Evolutionary conservation across 1,139 yeast genomes (phyloP), one percentile per base, ranked within the genome.

Genomic region (Saccharomyces pastorianus): DNA sequence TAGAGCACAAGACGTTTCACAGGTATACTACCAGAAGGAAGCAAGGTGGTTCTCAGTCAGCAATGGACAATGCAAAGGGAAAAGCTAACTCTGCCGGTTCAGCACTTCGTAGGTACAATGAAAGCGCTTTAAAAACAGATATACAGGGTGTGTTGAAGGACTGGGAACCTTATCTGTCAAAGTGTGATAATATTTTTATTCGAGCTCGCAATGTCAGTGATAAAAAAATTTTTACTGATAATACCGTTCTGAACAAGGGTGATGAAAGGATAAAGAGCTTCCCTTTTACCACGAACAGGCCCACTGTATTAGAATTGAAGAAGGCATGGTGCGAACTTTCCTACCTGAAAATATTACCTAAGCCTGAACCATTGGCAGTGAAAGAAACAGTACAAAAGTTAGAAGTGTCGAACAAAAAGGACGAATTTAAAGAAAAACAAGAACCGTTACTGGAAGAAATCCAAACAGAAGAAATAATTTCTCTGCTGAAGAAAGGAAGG

Each of bases 61-160:
- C 97, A 0, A 86, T 82, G 71, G 99, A 93, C 71, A 88, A 85
- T 67, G 85, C 96, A 0, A 81, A 86, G 60, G 98, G 99, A 2
- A 91, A 91, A 68, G 99, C 99, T 9, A 89, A 89, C 60, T 90
- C 97, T 14, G 99, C 97, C 0, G 99, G 99, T 56, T 86, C 97
- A 2, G 82, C 84, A 53, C 77, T 93, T 51, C 83, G 99, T 74
- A 78, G 99, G 59, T 83, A 89, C 62, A 91, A 91, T 65, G 99
- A 95, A 69, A 85, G 83, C 55, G 95, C 95, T 2, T 76, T 93
- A 58, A 81, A 81, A 55, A 77, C 79, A 55, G 99, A 95, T 60
- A 83, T 93, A 6, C 77, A 87, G 55, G 85, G 83, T 46, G 71
- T 91, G 50, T 68, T 93, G 50, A 71, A 68, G 4, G 72, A 75